Percentiles rank a stretch among this genome's conserved stretches.
These are phyloP conservation scores for Trichosanthes truncata DNA, from an alignment of 306 rosid genomes.

Conservation along the genomic window DNA sequence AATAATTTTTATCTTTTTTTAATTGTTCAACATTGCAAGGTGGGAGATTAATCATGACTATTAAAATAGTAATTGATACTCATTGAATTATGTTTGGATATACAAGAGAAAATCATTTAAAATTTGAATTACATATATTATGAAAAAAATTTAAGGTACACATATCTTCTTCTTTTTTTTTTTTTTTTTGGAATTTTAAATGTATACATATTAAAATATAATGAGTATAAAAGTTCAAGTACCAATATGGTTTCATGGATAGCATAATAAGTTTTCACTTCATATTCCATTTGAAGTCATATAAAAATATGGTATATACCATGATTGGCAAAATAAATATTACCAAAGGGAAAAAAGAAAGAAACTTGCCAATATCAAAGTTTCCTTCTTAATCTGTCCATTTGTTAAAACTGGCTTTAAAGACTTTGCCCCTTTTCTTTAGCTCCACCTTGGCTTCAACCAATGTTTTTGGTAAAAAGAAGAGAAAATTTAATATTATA, in stretches of 20 bases:
- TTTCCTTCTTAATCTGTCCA: not conserved
- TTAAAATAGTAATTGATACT: too few species aligned
- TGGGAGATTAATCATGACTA: too few species aligned
- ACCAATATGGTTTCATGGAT: not conserved
- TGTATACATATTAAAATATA: too few species aligned
- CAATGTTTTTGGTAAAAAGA: not conserved
- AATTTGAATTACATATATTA: too few species aligned
- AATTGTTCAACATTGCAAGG: too few species aligned
- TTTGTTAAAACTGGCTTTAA: not conserved
- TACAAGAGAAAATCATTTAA: too few species aligned
- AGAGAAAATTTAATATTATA: not conserved
- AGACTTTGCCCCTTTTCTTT: not conserved
- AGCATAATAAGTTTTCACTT: not conserved
- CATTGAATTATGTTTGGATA: too few species aligned
- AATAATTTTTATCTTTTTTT: too few species aligned
- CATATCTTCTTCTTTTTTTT: too few species aligned
- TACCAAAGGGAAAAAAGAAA: not conserved
- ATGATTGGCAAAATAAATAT: not conserved
- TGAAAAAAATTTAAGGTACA: too few species aligned
- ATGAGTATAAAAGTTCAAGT: too few species aligned
- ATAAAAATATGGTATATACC: not conserved
- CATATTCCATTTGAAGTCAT: not conserved
- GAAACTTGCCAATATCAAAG: not conserved
- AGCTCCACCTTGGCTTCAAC: not conserved
- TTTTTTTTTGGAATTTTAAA: too few species aligned